Percentiles rank a stretch among this genome's conserved stretches.
Evolutionary conservation across 345 rosid genomes (phyloP).

Genomic region (Eucalyptus dawsonii): DNA sequence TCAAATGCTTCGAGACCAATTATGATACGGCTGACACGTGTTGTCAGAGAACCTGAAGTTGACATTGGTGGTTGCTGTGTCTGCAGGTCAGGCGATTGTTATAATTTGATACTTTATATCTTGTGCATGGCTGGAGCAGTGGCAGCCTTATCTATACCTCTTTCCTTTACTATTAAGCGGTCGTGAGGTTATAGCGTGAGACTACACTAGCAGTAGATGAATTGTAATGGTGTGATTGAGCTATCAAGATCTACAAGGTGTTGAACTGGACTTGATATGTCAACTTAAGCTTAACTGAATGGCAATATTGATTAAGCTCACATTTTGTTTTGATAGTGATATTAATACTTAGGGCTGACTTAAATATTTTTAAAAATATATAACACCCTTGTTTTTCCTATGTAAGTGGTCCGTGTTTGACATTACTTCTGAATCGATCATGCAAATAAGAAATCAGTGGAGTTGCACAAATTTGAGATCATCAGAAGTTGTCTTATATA

Average conservation of each 20-base stretch:
- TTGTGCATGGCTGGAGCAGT: background rate
- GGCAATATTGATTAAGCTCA: background rate
- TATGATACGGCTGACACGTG: conserved; percentile 47
- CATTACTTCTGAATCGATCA: background rate
- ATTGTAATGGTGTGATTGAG: background rate
- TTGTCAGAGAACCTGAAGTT: conserved; percentile 60
- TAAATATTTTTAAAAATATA: background rate
- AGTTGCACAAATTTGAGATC: background rate
- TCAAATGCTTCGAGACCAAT: conserved; percentile 32
- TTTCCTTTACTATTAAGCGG: background rate
- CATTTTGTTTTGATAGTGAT: background rate
- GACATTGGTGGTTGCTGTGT: conserved; percentile 90
- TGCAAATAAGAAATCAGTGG: background rate
- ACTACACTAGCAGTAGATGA: background rate
- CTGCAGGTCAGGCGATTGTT: conserved; percentile 51
- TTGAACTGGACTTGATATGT: background rate
- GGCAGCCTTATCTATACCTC: background rate
- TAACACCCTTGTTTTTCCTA: background rate
- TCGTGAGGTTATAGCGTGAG: background rate
- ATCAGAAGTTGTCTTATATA: background rate
- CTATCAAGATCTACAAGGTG: background rate
- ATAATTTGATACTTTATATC: background rate
- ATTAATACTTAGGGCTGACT: background rate
- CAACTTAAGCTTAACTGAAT: background rate
- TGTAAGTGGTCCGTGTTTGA: background rate